These are phyloP conservation scores for Sporothrix pseudoabietina DNA, from an alignment of 2,329 filamentous ascomycete genomes.

Conservation along the genomic window DNA sequence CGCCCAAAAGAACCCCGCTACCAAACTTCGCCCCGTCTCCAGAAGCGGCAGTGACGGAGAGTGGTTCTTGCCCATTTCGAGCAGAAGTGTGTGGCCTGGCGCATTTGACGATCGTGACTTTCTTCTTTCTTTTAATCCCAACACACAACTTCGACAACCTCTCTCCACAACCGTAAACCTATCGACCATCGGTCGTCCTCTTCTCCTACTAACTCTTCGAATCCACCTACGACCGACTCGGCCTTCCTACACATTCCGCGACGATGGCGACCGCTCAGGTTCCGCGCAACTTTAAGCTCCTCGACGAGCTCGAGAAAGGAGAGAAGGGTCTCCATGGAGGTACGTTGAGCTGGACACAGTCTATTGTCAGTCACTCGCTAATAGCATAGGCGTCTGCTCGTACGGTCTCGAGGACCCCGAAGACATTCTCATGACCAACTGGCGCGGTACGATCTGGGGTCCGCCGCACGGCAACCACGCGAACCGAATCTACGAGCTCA, in stretches of 20 bases:
- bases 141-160: background rate
- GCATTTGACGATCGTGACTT: background rate
- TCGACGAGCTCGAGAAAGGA: slow-evolving; percentile 98
- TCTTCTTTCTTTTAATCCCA: background rate
- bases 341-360: slow-evolving; percentile 44
- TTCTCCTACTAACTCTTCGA: background rate
- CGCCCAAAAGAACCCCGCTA: slow-evolving; percentile 28
- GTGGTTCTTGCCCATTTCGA: background rate
- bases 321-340: slow-evolving; percentile 95
- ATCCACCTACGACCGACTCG: background rate
- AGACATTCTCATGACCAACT: slow-evolving; percentile 95
- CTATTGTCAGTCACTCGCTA: background rate
- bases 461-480: slow-evolving; percentile 90
- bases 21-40: slow-evolving; percentile 8
- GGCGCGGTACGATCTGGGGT: slow-evolving; percentile 96
- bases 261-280: slow-evolving; percentile 58
- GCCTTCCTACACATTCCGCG: background rate
- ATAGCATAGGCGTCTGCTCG: slow-evolving; percentile 81
- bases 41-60: background rate
- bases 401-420: slow-evolving; percentile 94
- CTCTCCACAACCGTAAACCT: background rate
- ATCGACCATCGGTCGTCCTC: background rate
- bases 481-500: slow-evolving; percentile 98
- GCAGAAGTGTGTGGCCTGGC: background rate
- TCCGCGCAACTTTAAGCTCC: slow-evolving; percentile 91